Evolutionary conservation across 2,329 filamentous ascomycete genomes (phyloP), one percentile per base, ranked within the genome.

Genomic region (Pezicula rhizophila): DNA sequence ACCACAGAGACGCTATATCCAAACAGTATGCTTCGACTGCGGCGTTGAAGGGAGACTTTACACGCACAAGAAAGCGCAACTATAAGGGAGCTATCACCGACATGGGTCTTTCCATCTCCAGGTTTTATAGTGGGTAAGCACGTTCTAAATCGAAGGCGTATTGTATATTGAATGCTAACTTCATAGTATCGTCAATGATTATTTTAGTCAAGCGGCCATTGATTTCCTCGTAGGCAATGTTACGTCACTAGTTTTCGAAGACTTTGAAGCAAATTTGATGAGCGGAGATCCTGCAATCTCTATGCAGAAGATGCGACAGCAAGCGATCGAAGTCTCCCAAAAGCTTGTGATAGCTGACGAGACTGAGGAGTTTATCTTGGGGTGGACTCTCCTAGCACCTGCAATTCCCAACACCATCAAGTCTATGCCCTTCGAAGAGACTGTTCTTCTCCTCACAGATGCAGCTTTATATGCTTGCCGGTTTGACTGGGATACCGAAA

Each of bases 31-130:
- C 93, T 1, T 95, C 90, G 8, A 97, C 93, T 0, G 89, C 90
- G 2, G 93, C 93, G 0, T 81, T 99, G 69, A 99, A 99, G 64
- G 93, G 93, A 8, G 93, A 99, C 66, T 99, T 92, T 63, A 99
- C 93, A 1, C 80, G 93, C 40, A 96, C 91, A 2, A 79, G 85
- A 49, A 96, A 95, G 69, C 81, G 93, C 41, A 87, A 97, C 63
- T 93, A 95, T 60, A 84, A 88, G 1, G 93, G 93, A 2, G 92
- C 92, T 1, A 69, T 99, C 50, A 95, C 92, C 33, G 93, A 99
- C 62, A 82, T 96, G 45, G 89, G 90, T 0, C 74, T 97, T 44
- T 96, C 91, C 0, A 73, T 99, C 38, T 92, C 88, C 23, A 75
- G 89, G 37, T 81, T 84, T 52, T 84, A 82, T 57, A 84, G 79